A percentile compares a stretch with the other conserved stretches of the same genome.
Evolutionary conservation across 78 protist genomes (phyloP).

Genomic region (Dictyostelium intermedium): DNA sequence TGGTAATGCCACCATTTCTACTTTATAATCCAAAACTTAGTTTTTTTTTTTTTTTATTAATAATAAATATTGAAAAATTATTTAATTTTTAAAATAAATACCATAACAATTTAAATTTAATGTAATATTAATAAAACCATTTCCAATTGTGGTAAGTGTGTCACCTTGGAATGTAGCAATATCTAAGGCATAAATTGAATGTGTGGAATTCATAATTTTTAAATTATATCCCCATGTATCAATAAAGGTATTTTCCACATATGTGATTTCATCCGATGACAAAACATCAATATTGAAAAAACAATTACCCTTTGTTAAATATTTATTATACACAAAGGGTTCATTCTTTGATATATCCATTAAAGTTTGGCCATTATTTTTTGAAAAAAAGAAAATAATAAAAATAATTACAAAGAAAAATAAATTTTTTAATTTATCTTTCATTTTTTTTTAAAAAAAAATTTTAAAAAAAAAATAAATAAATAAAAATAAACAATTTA

Average conservation of each 20-base stretch:
- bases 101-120: not conserved
- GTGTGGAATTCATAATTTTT: not conserved
- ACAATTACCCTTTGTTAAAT: not conserved
- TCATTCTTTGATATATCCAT: not conserved
- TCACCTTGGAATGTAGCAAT: not conserved
- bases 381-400: not conserved
- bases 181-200: not conserved
- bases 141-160: not conserved
- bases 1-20: not conserved
- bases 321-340: not conserved
- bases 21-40: not conserved
- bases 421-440: not conserved
- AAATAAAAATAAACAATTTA: not conserved
- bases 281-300: not conserved
- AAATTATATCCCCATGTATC: not conserved
- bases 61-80: not conserved
- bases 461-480: not conserved
- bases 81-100: not conserved
- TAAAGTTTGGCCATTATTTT: not conserved
- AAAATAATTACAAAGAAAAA: not conserved
- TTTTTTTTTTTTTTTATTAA: not conserved
- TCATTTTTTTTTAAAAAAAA: not conserved
- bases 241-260: not conserved
- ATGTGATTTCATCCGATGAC: not conserved
- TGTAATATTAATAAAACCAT: not conserved